These are phyloP conservation scores for Piedraia hortae DNA, from an alignment of 2,329 filamentous ascomycete species.

Conservation along the genomic window DNA sequence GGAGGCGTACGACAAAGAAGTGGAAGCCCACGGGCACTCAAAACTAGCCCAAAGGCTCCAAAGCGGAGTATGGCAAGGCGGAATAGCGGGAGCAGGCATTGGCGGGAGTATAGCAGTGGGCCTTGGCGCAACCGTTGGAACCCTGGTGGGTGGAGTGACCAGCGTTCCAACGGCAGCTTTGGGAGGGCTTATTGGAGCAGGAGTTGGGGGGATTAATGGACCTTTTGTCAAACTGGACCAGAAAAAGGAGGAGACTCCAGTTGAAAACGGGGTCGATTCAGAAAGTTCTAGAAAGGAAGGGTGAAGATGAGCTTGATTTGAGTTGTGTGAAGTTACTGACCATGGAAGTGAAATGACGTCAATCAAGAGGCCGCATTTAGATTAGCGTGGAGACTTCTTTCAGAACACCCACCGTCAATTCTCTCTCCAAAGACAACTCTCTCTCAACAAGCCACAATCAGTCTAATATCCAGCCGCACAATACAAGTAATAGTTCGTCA, in stretches of 20 bases:
- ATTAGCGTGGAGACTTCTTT: too few species aligned
- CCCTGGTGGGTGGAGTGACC: slow-evolving; percentile 15
- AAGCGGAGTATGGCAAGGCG: slow-evolving; percentile 16
- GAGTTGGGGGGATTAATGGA: slow-evolving; percentile 16
- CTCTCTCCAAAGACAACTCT: too few species aligned
- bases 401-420: too few species aligned
- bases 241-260: slow-evolving; percentile 3
- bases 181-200: slow-evolving; percentile 15
- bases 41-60: slow-evolving; percentile 8
- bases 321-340: too few species aligned
- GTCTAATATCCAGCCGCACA: too few species aligned
- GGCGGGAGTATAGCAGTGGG: slow-evolving; percentile 16
- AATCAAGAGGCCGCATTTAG: too few species aligned
- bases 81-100: slow-evolving; percentile 16
- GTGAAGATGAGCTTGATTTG: too few species aligned
- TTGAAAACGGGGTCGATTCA: slow-evolving; percentile 3
- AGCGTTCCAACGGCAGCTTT: slow-evolving; percentile 15
- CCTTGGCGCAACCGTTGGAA: slow-evolving; percentile 16
- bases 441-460: too few species aligned
- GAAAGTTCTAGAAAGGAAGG: slow-evolving; percentile 6
- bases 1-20: slow-evolving; percentile 10
- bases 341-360: too few species aligned
- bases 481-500: too few species aligned
- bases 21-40: slow-evolving; percentile 10
- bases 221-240: slow-evolving; percentile 16